Base-by-base conservation (phyloP, 495 filamentous ascomycete species). In the Xanthoparmelia taractica region DNA sequence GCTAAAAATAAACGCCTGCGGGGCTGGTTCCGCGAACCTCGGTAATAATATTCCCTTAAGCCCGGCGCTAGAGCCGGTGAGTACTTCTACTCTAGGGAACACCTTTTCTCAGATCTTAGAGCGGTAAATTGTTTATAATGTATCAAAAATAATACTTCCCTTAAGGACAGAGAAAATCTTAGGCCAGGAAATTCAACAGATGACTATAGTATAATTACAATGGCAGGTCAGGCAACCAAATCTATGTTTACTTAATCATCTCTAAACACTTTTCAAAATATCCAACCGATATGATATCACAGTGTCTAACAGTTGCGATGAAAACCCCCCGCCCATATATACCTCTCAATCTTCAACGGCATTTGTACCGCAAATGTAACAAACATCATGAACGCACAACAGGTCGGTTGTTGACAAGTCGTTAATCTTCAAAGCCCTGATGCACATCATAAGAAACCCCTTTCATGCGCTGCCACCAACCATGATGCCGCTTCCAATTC, bases 381-480 rank as follows among this genome's bases (percentile, higher is more conserved):
- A 56, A 33, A 29, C 31, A n/a, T 57, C 38, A 23, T 62, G 25
- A 56, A 34, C 8, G 50, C 31, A 55, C 50, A 45, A 18, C 60
- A 23, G 50, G 7, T 10, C 48, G 37, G 1, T 50, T 31, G 13
- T 33, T 10, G 18, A 45, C 47, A 37, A 43, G 29, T 33, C 50
- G 4, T 62, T n/a, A n/a, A n/a, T n/a, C 34, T 4, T 36, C 60
- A 33, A 62, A 45, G 23, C 50, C 55, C 23, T 33, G 55, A 58
- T 58, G 23, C 20, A 63, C 61, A 52, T 63, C 55, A 58, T 57
- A 48, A 17, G 61, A 48, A 8, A 48, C 56, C 18, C 61, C 20
- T 20, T 63, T 58, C 61, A 50, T 48, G 18, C 54, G 54, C 29
- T 50, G 36, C 61, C 54, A 65, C 63, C 63, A 65, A 20, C 63